Evolutionary conservation across 2,329 filamentous ascomycete genomes (phyloP).

Genomic region (Aspergillus sojae): DNA sequence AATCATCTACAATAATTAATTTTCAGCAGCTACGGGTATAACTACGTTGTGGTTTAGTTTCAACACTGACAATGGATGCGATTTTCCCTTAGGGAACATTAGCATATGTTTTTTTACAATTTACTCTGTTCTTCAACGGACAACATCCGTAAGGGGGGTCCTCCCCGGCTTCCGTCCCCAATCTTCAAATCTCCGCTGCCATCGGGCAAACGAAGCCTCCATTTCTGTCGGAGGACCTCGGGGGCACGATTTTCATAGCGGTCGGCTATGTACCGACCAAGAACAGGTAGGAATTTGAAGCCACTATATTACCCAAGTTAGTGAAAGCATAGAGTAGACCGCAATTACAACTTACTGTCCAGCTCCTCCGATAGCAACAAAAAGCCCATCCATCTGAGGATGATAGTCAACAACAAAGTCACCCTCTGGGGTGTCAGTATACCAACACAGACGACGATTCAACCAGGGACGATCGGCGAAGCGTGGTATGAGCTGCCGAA

Average conservation of each 20-base stretch:
- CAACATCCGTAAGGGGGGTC: conserved; percentile 15
- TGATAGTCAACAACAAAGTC: conserved; percentile 72
- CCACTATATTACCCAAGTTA: conserved; percentile 5
- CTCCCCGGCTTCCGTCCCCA: conserved; percentile 19
- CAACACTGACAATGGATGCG: neutral
- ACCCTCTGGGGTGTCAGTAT: conserved; percentile 68
- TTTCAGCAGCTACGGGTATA: neutral
- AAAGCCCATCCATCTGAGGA: conserved; percentile 55
- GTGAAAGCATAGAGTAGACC: neutral
- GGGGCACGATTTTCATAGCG: conserved; percentile 13
- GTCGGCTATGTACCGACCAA: conserved; percentile 17
- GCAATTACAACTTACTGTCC: conserved; percentile 25
- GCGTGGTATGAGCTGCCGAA: conserved; percentile 63
- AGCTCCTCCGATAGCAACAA: conserved; percentile 22
- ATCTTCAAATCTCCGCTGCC: neutral
- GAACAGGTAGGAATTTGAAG: conserved; percentile 21
- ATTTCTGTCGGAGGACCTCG: conserved; percentile 10
- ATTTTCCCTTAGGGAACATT: neutral
- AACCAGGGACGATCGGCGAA: conserved; percentile 60
- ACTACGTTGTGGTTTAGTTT: neutral
- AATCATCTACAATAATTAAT: neutral
- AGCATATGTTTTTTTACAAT: neutral
- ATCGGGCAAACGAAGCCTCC: conserved; percentile 9
- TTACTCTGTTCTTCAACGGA: conserved; percentile 14
- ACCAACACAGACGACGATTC: conserved; percentile 70